Base-by-base conservation (phyloP, 352 stramenopile species). In the Plasmopara viticola region DNA sequence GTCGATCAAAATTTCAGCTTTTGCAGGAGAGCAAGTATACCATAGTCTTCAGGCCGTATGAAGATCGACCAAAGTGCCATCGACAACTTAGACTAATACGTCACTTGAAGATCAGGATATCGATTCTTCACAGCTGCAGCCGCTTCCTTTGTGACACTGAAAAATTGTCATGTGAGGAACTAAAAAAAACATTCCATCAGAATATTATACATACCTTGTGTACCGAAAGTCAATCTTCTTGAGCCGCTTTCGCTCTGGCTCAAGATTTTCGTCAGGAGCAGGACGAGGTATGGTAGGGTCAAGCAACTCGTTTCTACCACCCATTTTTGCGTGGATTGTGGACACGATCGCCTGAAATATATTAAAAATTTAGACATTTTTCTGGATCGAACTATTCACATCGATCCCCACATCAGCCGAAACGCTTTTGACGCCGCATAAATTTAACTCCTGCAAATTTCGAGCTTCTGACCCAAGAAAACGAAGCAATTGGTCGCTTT, bases 141-240 rank as follows among this genome's bases (percentile, higher is more conserved):
- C 7, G 70, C 76, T 60, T 95, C 84, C 51, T 94, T 95, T 4
- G 81, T 87, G n/a, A 95, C 65, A 39, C 83, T 93, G 31, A 39
- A 7, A 37, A 46, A 13, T 40, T 43, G 12, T 43, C 38, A 18
- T 43, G 28, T 58, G 28, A 61, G 18, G 12, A 47, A 48, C 33
- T 14, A 2, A 29, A 33, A n/a, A 10, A 34, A 34, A 18, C 15
- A 15, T 25, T 34, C 0, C 17, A 46, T 9, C 37, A 40, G 49
- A 10, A 54, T 6, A 15, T 8, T 56, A 18, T 17, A 70, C 79
- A 51, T 78, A 94, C 85, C 66, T 79, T 12, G 85, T 95, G 69
- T 95, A 95, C 50, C 85, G 85, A 29, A 95, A 90, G 47, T 95
- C 84, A 47, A 95, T 72, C 47, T 87, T 90, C 66, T 95, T 95